Evolutionary conservation across 371 early-diverging fungal species (phyloP).

Genomic region (Sporodiniella umbellata): DNA sequence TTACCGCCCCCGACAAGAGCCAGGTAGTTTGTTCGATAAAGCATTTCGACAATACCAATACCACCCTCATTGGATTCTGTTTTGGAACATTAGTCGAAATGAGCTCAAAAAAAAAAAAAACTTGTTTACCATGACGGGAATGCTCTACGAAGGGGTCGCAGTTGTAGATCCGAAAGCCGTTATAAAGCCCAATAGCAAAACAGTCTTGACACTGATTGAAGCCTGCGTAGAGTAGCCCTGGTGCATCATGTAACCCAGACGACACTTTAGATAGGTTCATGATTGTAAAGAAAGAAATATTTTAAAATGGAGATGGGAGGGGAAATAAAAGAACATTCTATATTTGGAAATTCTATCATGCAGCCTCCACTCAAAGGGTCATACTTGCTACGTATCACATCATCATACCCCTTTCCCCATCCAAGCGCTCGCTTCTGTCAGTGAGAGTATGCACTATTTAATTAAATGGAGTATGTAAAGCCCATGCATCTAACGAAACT

Average conservation of each 20-base stretch:
- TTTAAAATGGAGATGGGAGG: no score
- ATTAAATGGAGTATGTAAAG: no score
- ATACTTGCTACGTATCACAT: no score
- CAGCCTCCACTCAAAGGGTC: no score
- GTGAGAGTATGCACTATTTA: no score
- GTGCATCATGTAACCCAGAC: conserved; percentile 45
- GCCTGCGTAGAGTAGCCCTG: conserved; percentile 61
- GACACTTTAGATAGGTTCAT: conserved; percentile 59
- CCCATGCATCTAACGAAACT: no score
- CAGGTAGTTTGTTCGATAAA: conserved; percentile 89
- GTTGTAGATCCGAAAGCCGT: conserved; percentile 91
- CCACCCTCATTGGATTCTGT: conserved; percentile 83
- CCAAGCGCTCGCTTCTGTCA: no score
- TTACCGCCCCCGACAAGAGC: conserved; percentile 94
- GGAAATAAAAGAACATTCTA: no score
- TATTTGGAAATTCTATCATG: no score
- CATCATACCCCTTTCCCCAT: no score
- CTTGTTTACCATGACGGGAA: conserved; percentile 66
- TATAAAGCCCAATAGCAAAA: conserved; percentile 86
- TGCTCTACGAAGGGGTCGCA: conserved; percentile 88
- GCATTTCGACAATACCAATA: conserved; percentile 91
- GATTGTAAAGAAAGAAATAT: background rate
- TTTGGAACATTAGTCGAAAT: background rate
- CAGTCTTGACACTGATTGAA: conserved; percentile 89
- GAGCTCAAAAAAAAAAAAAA: background rate